Evolutionary conservation across 345 rosid genomes (phyloP).

Genomic region (Brassica juncea): DNA sequence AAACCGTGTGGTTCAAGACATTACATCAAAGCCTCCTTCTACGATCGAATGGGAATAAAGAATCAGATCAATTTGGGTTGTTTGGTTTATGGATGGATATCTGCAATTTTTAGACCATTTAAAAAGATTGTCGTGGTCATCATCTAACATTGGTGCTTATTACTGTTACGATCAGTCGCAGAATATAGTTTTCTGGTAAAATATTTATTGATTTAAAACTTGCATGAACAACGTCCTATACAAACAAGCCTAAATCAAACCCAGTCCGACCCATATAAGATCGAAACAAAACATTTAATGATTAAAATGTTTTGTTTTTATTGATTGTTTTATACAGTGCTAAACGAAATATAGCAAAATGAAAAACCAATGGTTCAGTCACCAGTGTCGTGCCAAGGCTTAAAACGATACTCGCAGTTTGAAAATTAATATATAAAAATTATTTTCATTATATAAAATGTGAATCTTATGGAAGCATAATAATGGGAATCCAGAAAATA

Average conservation of each 20-base stretch:
- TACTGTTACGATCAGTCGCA: background rate
- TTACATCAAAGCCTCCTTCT: conserved; percentile 97
- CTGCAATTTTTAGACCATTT: conserved; percentile 31
- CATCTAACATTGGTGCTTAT: conserved; percentile 20
- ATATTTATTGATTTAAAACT: background rate
- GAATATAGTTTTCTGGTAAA: background rate
- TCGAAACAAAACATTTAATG: too few species aligned
- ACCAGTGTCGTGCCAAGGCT: too few species aligned
- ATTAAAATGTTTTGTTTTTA: too few species aligned
- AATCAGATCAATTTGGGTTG: background rate
- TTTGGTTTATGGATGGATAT: conserved; percentile 11
- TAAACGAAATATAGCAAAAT: too few species aligned
- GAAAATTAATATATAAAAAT: too few species aligned
- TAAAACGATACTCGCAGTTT: too few species aligned
- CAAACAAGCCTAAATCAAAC: background rate
- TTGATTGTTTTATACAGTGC: too few species aligned
- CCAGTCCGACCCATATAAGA: background rate
- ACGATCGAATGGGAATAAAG: conserved; percentile 94
- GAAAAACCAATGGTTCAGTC: too few species aligned
- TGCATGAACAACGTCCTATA: background rate
- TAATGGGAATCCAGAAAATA: too few species aligned
- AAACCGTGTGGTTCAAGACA: conserved; percentile 94
- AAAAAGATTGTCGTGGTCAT: conserved; percentile 13
- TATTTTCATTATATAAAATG: too few species aligned
- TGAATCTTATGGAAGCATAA: too few species aligned